Conservation (phyloP, 441 rosid species). For the Caryocar brasiliense region DNA sequence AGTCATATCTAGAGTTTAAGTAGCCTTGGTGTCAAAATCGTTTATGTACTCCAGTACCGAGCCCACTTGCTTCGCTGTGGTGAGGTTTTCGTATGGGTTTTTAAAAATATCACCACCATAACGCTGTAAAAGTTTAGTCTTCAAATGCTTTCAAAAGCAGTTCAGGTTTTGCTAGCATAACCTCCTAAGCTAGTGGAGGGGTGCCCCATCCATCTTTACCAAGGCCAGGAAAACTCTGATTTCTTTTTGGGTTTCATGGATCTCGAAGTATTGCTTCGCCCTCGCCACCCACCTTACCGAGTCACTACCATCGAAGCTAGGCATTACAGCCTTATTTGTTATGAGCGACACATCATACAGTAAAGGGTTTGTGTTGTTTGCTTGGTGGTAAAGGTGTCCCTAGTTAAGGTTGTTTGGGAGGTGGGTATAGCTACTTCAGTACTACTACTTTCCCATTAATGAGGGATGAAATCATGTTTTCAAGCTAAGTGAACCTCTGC, state of each 20-base stretch:
- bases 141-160: background rate
- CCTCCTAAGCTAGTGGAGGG: background rate
- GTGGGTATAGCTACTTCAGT: no score
- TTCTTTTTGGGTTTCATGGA: background rate
- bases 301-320: background rate
- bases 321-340: background rate
- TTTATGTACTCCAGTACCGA: background rate
- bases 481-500: no score
- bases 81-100: background rate
- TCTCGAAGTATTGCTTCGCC: background rate
- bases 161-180: background rate
- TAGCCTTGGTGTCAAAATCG: background rate
- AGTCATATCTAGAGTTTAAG: background rate
- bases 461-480: no score
- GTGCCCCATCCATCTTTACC: background rate
- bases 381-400: no score
- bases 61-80: background rate
- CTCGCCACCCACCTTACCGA: background rate
- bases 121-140: background rate
- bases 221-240: background rate
- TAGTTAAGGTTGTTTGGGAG: no score
- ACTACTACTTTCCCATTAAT: no score
- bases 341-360: no score
- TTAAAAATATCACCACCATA: background rate
- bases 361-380: no score